Conservation (phyloP, 805 yeast genomes). For the Ogataea trehaloabstinens region DNA sequence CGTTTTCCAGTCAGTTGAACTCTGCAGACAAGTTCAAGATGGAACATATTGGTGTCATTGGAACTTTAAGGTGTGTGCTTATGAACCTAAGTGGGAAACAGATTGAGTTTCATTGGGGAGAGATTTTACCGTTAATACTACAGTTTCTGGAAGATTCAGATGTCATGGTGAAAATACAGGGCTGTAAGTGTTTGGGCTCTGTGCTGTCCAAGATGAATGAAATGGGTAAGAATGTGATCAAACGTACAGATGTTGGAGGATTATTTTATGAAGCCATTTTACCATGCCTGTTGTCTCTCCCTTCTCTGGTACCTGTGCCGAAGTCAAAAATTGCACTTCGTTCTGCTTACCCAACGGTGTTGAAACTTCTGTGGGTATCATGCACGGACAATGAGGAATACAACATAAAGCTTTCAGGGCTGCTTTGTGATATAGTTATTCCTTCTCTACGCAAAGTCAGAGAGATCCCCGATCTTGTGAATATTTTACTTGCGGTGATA, state of each 20-base stretch:
- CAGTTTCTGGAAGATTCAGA: slow-evolving; percentile 30
- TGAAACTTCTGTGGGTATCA: slow-evolving; percentile 14
- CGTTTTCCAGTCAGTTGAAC: slow-evolving; percentile 14
- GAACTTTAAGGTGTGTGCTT: slow-evolving; percentile 12
- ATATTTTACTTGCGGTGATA: slow-evolving; percentile 14
- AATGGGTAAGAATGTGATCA: slow-evolving; percentile 18
- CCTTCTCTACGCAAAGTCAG: slow-evolving; percentile 25
- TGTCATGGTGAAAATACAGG: slow-evolving; percentile 22
- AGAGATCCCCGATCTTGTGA: slow-evolving; percentile 25
- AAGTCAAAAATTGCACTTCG: slow-evolving; percentile 21
- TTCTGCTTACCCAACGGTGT: slow-evolving; percentile 21
- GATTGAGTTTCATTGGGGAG: slow-evolving; percentile 25
- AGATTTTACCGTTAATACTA: slow-evolving; percentile 26
- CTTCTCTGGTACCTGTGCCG: slow-evolving; percentile 26
- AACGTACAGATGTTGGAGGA: slow-evolving; percentile 20
- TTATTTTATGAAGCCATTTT: slow-evolving; percentile 23
- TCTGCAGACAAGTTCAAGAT: slow-evolving; percentile 20
- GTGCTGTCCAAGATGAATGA: slow-evolving; percentile 10
- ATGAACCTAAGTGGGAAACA: slow-evolving; percentile 2
- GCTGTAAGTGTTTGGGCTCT: slow-evolving; percentile 12
- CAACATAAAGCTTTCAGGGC: slow-evolving; percentile 14
- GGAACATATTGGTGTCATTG: slow-evolving; percentile 12
- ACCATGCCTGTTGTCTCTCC: slow-evolving; percentile 30
- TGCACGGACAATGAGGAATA: slow-evolving; percentile 7
- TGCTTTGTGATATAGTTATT: slow-evolving; percentile 27